These are phyloP conservation scores for Cenococcum geophilum DNA, from an alignment of 495 filamentous ascomycete genomes.

Conservation along the genomic window DNA sequence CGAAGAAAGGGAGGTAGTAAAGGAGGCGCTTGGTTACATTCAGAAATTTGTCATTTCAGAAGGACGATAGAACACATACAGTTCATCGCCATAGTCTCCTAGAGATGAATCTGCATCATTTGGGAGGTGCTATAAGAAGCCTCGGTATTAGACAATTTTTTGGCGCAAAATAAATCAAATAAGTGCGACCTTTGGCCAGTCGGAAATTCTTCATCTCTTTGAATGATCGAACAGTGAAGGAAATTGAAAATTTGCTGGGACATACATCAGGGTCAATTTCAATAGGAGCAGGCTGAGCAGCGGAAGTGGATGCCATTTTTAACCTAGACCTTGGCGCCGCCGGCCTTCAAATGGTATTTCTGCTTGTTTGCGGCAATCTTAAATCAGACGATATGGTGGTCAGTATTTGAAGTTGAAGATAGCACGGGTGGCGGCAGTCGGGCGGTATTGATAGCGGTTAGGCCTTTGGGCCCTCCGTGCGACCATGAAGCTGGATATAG, in stretches of 20 bases:
- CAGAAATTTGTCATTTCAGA: neutral
- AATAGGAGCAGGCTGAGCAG: neutral
- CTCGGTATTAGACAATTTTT: neutral
- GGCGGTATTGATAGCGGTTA: neutral
- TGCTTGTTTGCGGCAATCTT: neutral
- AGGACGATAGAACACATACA: conserved; percentile 8
- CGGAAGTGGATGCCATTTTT: neutral
- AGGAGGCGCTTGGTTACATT: conserved; percentile 13
- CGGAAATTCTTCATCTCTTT: neutral
- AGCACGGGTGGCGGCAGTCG: neutral
- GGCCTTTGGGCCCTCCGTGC: neutral
- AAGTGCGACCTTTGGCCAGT: neutral
- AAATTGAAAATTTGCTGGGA: neutral
- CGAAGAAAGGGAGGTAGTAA: conserved; percentile 16
- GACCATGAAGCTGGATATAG: neutral
- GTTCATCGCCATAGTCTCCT: conserved; percentile 20
- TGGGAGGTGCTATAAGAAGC: conserved; percentile 6
- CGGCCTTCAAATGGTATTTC: neutral
- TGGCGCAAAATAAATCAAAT: neutral
- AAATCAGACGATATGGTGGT: neutral
- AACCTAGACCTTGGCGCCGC: neutral
- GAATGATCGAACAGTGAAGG: neutral
- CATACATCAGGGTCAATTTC: conserved; percentile 22
- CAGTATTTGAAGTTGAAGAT: neutral
- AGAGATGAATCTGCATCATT: conserved; percentile 19